Evolutionary conservation across 306 rosid species (phyloP).

Genomic region (Gastrolobium villosum): DNA sequence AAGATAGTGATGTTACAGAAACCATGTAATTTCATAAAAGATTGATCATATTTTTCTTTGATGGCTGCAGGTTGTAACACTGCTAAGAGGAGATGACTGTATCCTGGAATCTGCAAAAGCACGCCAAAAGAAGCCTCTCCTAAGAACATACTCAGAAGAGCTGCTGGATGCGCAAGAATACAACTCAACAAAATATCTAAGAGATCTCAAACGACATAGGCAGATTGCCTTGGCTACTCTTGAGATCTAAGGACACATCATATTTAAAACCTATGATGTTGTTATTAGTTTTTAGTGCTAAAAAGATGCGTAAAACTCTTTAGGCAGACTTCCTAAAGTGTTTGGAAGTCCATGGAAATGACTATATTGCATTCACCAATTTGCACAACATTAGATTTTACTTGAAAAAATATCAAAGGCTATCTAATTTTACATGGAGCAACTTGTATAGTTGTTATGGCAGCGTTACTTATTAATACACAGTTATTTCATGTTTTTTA

Average conservation of each 20-base stretch:
- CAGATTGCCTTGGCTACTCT: slow-evolving; percentile 58
- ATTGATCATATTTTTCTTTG: slow-evolving; percentile 24
- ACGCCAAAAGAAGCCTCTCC: slow-evolving; percentile 44
- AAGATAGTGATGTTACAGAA: not conserved
- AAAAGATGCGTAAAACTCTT: not conserved
- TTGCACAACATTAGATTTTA: slow-evolving; percentile 20
- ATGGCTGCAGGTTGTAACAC: slow-evolving; percentile 63
- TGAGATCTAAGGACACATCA: slow-evolving; percentile 31
- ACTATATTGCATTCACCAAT: slow-evolving; percentile 1
- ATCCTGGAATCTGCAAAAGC: slow-evolving; percentile 37
- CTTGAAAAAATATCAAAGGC: not conserved
- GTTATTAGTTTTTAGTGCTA: not conserved
- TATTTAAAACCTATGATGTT: not conserved
- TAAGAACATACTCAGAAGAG: slow-evolving; percentile 87
- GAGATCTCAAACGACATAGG: slow-evolving; percentile 64
- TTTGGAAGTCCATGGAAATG: not conserved
- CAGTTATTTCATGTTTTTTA: slow-evolving; percentile 35
- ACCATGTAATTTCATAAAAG: not conserved
- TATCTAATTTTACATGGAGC: not conserved
- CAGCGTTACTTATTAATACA: not conserved
- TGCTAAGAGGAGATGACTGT: slow-evolving; percentile 70
- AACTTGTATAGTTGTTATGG: slow-evolving; percentile 29
- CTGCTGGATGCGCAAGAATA: slow-evolving; percentile 80
- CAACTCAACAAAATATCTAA: slow-evolving; percentile 78
- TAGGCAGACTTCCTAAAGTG: not conserved